These are phyloP conservation scores for Limonium bicolor DNA, from an alignment of 148 eudicot genomes.

Conservation along the genomic window DNA sequence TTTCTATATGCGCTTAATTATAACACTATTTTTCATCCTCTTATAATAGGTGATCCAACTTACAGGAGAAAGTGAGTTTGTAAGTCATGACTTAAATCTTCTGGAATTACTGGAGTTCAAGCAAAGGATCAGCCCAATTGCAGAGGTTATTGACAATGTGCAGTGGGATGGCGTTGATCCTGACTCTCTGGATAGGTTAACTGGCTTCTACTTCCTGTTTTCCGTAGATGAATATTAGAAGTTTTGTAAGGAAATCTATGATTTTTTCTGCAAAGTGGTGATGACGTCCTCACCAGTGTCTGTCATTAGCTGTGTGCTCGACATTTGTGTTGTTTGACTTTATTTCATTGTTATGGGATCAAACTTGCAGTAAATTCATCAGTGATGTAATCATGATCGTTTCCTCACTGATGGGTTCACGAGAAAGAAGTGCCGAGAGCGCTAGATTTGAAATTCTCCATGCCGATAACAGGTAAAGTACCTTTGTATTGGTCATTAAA, in stretches of 20 bases:
- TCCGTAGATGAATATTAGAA: not conserved
- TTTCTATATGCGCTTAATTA: not conserved
- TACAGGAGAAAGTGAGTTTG: slow-evolving; percentile 27
- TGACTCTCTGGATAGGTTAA: slow-evolving; percentile 75
- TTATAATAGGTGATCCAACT: slow-evolving; percentile 52
- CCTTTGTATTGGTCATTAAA: too few relatives aligned
- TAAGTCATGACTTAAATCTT: slow-evolving; percentile 80
- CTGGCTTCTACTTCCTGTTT: not conserved
- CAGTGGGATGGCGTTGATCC: slow-evolving; percentile 81
- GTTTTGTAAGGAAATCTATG: not conserved
- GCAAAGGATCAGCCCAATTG: slow-evolving; percentile 72
- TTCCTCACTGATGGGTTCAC: slow-evolving; percentile 61
- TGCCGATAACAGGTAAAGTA: slow-evolving; percentile 68
- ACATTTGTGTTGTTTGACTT: not conserved
- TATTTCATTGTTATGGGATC: not conserved
- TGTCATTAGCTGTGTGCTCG: too few relatives aligned
- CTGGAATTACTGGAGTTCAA: slow-evolving; percentile 81
- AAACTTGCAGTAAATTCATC: slow-evolving; percentile 62
- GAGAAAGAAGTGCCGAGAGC: slow-evolving; percentile 73
- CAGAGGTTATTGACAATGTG: slow-evolving; percentile 57
- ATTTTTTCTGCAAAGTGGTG: too few relatives aligned
- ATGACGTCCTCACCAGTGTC: too few relatives aligned
- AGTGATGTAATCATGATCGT: slow-evolving; percentile 74
- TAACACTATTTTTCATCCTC: slow-evolving; percentile 1
- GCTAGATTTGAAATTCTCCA: slow-evolving; percentile 86